Evolutionary conservation across 352 stramenopile genomes (phyloP).

Genomic region (Pythium grandisporangium): DNA sequence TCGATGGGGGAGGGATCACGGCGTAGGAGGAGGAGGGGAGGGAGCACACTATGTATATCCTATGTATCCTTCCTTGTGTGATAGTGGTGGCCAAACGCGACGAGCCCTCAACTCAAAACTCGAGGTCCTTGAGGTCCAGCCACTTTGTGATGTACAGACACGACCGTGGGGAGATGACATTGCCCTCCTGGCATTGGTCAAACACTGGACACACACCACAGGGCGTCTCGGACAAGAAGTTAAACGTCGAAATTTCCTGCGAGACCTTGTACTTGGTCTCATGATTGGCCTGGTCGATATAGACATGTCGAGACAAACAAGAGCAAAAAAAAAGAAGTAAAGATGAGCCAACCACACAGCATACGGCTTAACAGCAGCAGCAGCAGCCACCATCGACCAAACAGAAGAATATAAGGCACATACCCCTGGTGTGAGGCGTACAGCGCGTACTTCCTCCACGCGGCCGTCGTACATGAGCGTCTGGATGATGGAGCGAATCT

Average conservation of each 20-base stretch:
- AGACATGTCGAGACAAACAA: no score
- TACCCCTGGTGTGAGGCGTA: conserved; percentile 71
- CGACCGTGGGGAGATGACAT: conserved; percentile 85
- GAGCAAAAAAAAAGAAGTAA: no score
- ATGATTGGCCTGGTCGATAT: conserved; percentile 47
- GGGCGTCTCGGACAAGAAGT: conserved; percentile 84
- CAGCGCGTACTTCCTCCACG: conserved; percentile 83
- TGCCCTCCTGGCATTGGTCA: conserved; percentile 86
- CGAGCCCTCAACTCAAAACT: conserved; percentile 37
- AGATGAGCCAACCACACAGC: no score
- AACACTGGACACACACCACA: conserved; percentile 88
- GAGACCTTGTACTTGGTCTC: conserved; percentile 86
- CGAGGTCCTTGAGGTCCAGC: conserved; percentile 83
- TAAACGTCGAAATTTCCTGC: conserved; percentile 79
- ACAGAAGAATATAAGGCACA: no score
- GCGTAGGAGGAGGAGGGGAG: no score
- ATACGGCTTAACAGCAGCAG: no score
- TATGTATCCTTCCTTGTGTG: background rate
- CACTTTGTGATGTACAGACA: conserved; percentile 90
- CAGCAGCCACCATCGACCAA: no score
- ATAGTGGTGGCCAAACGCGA: no score
- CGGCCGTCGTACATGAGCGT: conserved; percentile 90
- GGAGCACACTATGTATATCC: no score
- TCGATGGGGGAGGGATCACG: no score
- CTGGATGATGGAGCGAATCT: conserved; percentile 89